These are phyloP conservation scores for Chrysosporium queenslandicum DNA, from an alignment of 2,329 filamentous ascomycete genomes.

Conservation along the genomic window DNA sequence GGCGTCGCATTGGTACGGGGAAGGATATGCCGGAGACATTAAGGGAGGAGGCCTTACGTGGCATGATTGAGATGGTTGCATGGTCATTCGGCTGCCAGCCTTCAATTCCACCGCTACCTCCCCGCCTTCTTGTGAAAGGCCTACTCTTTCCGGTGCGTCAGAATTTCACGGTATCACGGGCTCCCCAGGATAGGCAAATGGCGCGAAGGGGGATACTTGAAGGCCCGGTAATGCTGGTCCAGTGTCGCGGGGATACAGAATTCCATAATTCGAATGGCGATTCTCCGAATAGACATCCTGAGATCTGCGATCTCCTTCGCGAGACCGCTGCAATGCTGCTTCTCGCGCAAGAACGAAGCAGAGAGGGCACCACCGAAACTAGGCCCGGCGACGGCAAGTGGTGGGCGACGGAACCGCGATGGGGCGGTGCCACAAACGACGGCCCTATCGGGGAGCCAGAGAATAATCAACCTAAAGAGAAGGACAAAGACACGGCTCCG, in stretches of 20 bases:
- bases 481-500: conserved; percentile 21
- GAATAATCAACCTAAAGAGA: conserved; percentile 21
- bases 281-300: conserved; percentile 27
- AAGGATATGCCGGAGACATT: conserved; percentile 50
- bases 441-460: conserved; percentile 22
- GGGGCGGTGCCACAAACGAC: conserved; percentile 39
- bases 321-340: conserved; percentile 50
- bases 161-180: conserved; percentile 44
- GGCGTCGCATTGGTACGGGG: conserved; percentile 48
- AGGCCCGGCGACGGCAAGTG: conserved; percentile 48
- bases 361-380: conserved; percentile 43
- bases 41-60: conserved; percentile 46
- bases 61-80: conserved; percentile 48
- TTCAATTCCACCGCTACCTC: conserved; percentile 37
- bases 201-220: conserved; percentile 48
- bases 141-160: conserved; percentile 50
- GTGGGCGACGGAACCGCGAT: conserved; percentile 49
- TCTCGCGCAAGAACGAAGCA: conserved; percentile 50
- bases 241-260: conserved; percentile 45
- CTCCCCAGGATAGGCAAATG: conserved; percentile 43
- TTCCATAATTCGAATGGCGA: conserved; percentile 36
- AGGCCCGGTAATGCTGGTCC: conserved; percentile 48
- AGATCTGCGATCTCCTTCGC: conserved; percentile 45
- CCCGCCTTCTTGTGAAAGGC: conserved; percentile 41
- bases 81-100: conserved; percentile 51